Evolutionary conservation across 176 grass and related monocot genomes (phyloP), one percentile per base, ranked within the genome.

Genomic region (Carex myosuroides): DNA sequence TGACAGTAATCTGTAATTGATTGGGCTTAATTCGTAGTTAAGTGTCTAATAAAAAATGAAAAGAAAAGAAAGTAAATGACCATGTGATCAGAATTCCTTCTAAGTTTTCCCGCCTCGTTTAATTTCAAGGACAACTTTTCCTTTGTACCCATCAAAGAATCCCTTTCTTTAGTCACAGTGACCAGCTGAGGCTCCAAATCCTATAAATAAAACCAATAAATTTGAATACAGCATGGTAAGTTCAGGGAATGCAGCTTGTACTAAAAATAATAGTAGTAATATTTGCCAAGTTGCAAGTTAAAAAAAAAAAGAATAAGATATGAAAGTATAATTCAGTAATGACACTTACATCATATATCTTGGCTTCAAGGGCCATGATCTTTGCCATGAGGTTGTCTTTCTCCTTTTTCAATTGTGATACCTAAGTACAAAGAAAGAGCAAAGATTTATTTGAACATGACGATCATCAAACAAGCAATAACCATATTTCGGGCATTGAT

Each of bases 61-160:
- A 52, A 46, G 20, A 9, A 44, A 82, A 44, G 2, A 60, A 64
- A 46, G 13, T 42, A 64, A 2, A 82, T 88, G 92, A 80, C 90
- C 94, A 86, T 91, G 78, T 84, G 71, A 60, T 85, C 85, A 76
- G 60, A 89, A 86, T 85, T 84, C 41, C 90, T 86, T 72, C 85
- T 92, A 21, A 89, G 91, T 86, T 83, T 62, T 80, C 88, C 88
- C 58, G 80, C 55, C 81, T 90, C 91, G 26, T 82, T 66, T 63
- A 89, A 79, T 62, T 67, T 79, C 55, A 68, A 80, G 13, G 41
- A 85, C 91, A 94, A 57, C 62, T 87, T 63, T 32, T 89, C 70
- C 30, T 46, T 86, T 84, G 87, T 74, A 76, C 85, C 84, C 71
- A 85, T 66, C 88, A 97, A 90, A 70, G 26, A 39, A 64, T 90